Percentiles rank a stretch among this genome's conserved stretches.
Evolutionary conservation across 202 grass and related monocot species (phyloP).

Genomic region (Setaria viridis): DNA sequence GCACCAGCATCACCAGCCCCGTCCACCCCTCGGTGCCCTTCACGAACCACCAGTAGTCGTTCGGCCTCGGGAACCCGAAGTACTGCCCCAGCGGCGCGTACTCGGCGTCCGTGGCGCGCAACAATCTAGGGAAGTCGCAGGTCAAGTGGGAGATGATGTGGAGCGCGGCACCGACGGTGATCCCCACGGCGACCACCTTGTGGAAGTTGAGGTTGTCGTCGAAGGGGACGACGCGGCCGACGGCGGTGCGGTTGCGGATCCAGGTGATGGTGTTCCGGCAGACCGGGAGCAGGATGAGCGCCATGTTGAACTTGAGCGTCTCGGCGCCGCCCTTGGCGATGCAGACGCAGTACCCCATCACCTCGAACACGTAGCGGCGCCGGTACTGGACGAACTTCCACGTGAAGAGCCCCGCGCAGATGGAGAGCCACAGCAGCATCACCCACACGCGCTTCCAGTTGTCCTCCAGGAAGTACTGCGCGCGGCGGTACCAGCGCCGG

Average conservation of each 20-base stretch:
- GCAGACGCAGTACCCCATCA: conserved; percentile 98
- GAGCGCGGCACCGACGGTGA: conserved; percentile 55
- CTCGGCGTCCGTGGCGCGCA: conserved; percentile 54
- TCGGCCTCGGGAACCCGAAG: conserved; percentile 56
- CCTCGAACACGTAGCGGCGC: conserved; percentile 54
- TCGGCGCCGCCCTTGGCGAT: conserved; percentile 87
- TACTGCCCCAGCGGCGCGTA: conserved; percentile 72
- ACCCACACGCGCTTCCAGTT: conserved; percentile 89
- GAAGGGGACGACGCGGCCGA: conserved; percentile 53
- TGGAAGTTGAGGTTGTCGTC: conserved; percentile 99
- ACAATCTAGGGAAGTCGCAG: conserved; percentile 86
- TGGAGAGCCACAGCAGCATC: conserved; percentile 64
- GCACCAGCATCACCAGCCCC: conserved; percentile 67
- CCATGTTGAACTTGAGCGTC: conserved; percentile 99
- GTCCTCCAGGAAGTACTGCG: conserved; percentile 74
- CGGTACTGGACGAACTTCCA: conserved; percentile 89
- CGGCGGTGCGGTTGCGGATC: conserved; percentile 66
- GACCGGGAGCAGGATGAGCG: conserved; percentile 82
- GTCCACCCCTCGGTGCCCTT: conserved; percentile 93
- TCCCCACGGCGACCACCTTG: conserved; percentile 83
- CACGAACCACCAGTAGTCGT: conserved; percentile 94
- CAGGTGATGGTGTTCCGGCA: conserved; percentile 95
- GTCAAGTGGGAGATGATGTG: conserved; percentile 72
- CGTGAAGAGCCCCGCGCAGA: conserved; percentile 62
- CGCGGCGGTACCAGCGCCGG: conserved; percentile 52